Evolutionary conservation across 768 basidiomycete species (phyloP).

Genomic region (Clitopilus passeckerianus): DNA sequence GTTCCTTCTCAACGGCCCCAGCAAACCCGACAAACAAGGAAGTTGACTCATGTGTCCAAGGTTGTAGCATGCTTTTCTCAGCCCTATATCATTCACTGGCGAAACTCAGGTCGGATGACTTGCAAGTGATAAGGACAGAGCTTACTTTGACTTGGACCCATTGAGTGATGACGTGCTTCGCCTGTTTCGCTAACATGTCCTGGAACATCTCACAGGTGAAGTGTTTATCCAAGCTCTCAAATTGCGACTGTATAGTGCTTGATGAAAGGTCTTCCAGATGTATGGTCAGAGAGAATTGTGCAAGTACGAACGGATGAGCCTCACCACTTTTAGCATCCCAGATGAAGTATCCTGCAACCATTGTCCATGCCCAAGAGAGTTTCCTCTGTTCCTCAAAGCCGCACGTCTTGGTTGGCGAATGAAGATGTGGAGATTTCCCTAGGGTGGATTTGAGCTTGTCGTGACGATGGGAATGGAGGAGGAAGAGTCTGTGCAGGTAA

Average conservation of each 20-base stretch:
- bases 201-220: not conserved
- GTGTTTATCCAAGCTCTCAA: not conserved
- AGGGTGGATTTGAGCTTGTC: slow-evolving; percentile 53
- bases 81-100: no score
- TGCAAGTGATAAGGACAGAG: not conserved
- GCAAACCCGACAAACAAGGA: no score
- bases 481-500: slow-evolving; percentile 50
- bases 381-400: slow-evolving; percentile 11
- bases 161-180: not conserved
- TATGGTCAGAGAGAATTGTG: not conserved
- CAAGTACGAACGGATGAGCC: not conserved
- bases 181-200: not conserved
- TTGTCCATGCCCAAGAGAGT: slow-evolving; percentile 22
- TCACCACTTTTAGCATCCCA: slow-evolving; percentile 21
- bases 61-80: no score
- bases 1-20: no score
- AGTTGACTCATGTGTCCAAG: no score
- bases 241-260: not conserved
- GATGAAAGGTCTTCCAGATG: not conserved
- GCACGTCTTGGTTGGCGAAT: slow-evolving; percentile 10
- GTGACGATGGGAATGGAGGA: slow-evolving; percentile 46
- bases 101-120: no score
- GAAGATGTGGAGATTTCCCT: slow-evolving; percentile 9
- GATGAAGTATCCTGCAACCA: slow-evolving; percentile 18
- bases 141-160: not conserved